Evolutionary conservation across 306 rosid genomes (phyloP), one percentile per base, ranked within the genome.

Genomic region (Dicorynia guianensis): DNA sequence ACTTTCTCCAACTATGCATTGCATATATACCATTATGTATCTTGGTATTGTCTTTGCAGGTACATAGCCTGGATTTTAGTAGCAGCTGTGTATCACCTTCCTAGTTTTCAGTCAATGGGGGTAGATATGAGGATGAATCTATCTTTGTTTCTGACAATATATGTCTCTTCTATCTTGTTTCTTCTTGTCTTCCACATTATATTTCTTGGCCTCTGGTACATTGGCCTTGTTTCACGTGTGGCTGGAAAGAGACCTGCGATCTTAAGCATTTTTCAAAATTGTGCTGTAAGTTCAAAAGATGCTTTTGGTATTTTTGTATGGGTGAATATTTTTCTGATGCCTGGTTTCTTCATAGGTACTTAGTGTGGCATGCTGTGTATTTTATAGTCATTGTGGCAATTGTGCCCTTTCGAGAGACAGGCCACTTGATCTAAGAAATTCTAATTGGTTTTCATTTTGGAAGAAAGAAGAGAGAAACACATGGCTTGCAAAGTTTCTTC

Each of bases 71-170:
- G 97, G 99, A 90, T 96, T 85, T 81, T 90, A 86, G 89, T 96
- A 78, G 97, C 99, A 74, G 98, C 98, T 63, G 89, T 90, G 84
- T 96, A 96, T 86, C 99, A 96, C 79, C 98, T 96, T 78, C 98
- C 98, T 62, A 92, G 97, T 87, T 90, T 92, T 81, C 93, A 79
- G 90, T 92, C 97, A 78, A 96, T 92, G 99, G 97, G 98, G 76
- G 93, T 96, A 76, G 99, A 96, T 85, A 77, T 96, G 86, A 90
- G 97, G 87, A 92, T 92, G 99, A 96, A 89, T 80, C 82, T 96
- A 34, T 92, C 98, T 34, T 76, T 96, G 80, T 91, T 93, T 80
- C 77, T 92, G 60, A 92, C 97, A 11, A 93, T 96, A 75, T 96
- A 83, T 58, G 79, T 96, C 61, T 85, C 99, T 75, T 96, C 99